Conservation (phyloP, 305 asterid genomes). For the Fraxinus velutina region DNA sequence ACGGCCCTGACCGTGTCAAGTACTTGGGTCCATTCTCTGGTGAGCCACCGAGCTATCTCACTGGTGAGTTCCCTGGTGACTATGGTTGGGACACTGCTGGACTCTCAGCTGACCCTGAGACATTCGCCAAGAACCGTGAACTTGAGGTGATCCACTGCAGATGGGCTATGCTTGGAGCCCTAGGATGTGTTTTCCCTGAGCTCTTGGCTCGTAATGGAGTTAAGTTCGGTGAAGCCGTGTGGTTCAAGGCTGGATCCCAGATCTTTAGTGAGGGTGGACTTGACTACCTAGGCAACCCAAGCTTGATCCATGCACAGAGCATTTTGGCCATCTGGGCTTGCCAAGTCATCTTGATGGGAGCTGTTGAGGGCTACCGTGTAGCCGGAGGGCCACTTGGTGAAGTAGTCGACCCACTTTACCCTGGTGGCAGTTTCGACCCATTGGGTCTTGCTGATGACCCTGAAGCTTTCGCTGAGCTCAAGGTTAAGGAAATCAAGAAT, state of each 20-base stretch:
- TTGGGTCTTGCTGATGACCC: background rate
- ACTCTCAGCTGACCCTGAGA: slow-evolving; percentile 17
- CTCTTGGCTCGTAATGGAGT: slow-evolving; percentile 11
- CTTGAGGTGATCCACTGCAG: background rate
- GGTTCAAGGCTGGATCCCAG: slow-evolving; percentile 18
- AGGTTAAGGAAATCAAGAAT: background rate
- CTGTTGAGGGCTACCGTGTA: slow-evolving; percentile 21
- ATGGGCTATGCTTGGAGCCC: background rate
- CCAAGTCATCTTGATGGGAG: slow-evolving; percentile 21
- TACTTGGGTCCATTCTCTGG: slow-evolving; percentile 21
- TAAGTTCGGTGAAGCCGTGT: slow-evolving; percentile 15
- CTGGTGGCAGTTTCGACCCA: background rate
- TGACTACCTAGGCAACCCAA: slow-evolving; percentile 19
- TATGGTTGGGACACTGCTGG: slow-evolving; percentile 24
- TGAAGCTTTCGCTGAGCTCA: background rate
- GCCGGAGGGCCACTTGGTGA: slow-evolving; percentile 23
- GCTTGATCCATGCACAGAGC: slow-evolving; percentile 21
- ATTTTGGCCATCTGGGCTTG: slow-evolving; percentile 22
- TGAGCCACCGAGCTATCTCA: slow-evolving; percentile 15
- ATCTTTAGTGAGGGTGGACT: slow-evolving; percentile 15
- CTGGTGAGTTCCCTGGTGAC: slow-evolving; percentile 23
- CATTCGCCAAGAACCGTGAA: slow-evolving; percentile 12
- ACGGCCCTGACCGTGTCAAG: slow-evolving; percentile 8
- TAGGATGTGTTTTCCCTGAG: slow-evolving; percentile 10
- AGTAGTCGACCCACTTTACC: slow-evolving; percentile 18